Base-by-base conservation (phyloP, 371 early-diverging fungal species). In the Mucor racemosus region DNA sequence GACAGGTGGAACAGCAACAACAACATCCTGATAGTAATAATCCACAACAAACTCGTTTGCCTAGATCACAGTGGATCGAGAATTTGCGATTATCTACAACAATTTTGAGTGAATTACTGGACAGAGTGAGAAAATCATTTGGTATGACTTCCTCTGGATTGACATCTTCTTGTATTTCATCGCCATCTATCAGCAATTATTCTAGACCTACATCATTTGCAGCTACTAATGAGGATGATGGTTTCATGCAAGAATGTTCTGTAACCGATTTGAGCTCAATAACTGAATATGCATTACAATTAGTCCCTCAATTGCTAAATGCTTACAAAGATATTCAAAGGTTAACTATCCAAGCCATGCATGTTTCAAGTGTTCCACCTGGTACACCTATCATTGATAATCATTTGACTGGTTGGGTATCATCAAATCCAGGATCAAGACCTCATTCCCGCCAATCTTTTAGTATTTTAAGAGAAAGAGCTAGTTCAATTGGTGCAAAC, bases 61-160 rank as follows among this genome's bases (percentile, higher is more conserved):
- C 78, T 7, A 64, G 75, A 34, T 72, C 66, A 4, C 84, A 81
- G 59, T 84, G 84, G 86, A 75, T 82, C 19, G 87, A 87, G 61
- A 85, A 86, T 62, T 54, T 89, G 36, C 67, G 85, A 42, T 50
- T 87, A 14, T 84, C 87, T 5, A 60, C 87, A 17, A 82, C 84
- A 5, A 83, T 90, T 17, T 60, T 86, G 17, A 81, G 76, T 17
- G 86, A 87, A 41, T 58, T 89, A 7, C 58, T 89, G 19, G 86
- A 87, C 26, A 79, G 79, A 64, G 79, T 87, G 7, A 81, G 87
- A 48, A 74, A 68, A 58, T 64, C 81, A 0, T 69, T 76, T 17
- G 80, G 79, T 9, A 71, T 80, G 74, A 50, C 75, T 4, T 70
- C 76, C 0, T 67, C 76, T 11, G 76, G 79, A 4, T 34, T 78